phyloP scores from a whole-genome alignment of 75 land plant species.

The Pinus taeda region DNA sequence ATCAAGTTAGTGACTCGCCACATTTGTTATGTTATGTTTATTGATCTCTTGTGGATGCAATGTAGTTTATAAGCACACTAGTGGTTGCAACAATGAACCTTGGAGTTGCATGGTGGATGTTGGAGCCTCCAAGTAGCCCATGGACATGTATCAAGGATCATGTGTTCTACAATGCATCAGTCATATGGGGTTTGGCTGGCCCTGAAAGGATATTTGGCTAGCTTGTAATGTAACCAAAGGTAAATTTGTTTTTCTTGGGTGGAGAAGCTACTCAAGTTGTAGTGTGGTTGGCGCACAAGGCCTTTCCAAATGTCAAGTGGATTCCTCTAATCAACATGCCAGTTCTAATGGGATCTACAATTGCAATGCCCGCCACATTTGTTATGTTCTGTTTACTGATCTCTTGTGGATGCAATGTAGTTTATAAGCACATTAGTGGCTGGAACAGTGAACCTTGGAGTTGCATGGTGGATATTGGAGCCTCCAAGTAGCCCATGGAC shows the following conservation, averaged over 20 bases:
- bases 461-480: too few relatives aligned
- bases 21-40: too few relatives aligned
- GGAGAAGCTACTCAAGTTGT: conserved; percentile 20
- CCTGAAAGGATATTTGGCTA: too few relatives aligned
- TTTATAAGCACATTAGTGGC: too few relatives aligned
- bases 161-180: conserved; percentile 36
- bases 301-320: conserved; percentile 13
- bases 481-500: neutral
- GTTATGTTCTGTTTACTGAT: too few relatives aligned
- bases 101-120: conserved; percentile 75
- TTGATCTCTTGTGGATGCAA: conserved; percentile 12
- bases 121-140: conserved; percentile 38
- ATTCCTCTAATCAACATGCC: conserved; percentile 38
- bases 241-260: conserved; percentile 33
- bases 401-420: too few relatives aligned
- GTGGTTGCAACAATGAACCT: conserved; percentile 65
- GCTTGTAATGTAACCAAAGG: neutral
- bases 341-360: conserved; percentile 57
- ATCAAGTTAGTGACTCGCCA: too few relatives aligned
- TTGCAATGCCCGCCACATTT: conserved; percentile 30
- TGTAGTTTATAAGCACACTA: conserved; percentile 53
- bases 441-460: too few relatives aligned
- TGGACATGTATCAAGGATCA: conserved; percentile 34
- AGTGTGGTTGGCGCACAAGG: conserved; percentile 8
- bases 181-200: conserved; percentile 49